Conservation (phyloP, 805 yeast species). For the Lachancea meyersii region DNA sequence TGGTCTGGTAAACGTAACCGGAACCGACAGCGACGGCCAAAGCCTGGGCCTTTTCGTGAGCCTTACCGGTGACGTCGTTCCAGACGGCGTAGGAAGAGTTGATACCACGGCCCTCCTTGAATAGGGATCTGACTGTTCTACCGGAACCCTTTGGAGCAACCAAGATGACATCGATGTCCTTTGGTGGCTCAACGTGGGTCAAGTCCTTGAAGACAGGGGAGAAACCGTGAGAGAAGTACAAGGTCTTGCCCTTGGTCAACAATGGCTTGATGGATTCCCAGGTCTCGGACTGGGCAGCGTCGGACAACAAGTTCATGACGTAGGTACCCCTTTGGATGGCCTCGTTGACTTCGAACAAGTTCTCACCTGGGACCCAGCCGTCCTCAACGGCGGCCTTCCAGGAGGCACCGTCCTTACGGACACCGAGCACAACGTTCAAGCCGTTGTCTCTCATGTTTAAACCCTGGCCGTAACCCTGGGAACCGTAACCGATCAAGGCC, state of each 20-base stretch:
- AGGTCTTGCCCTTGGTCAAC: conserved; percentile 93
- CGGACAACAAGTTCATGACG: conserved; percentile 96
- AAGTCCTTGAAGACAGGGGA: conserved; percentile 98
- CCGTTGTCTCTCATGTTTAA: conserved; percentile 99
- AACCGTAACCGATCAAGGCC: conserved; percentile 98
- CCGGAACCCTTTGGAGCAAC: conserved; percentile 99
- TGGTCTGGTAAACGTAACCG: conserved; percentile 99
- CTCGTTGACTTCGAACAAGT: conserved; percentile 89
- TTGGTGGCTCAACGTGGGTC: conserved; percentile 94
- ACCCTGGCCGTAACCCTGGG: conserved; percentile 99
- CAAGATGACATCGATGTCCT: conserved; percentile 89
- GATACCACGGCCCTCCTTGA: conserved; percentile 99
- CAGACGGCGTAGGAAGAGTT: conserved; percentile 99
- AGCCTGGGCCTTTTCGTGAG: conserved; percentile 98
- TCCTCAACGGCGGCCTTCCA: conserved; percentile 99
- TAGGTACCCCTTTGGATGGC: conserved; percentile 89
- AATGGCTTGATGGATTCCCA: conserved; percentile 84
- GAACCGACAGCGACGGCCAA: conserved; percentile 98
- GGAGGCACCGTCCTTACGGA: conserved; percentile 96
- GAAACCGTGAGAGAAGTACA: conserved; percentile 99
- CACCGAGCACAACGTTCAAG: conserved; percentile 95
- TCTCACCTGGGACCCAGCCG: conserved; percentile 99
- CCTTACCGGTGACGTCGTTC: conserved; percentile 98
- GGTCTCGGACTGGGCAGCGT: conserved; percentile 99
- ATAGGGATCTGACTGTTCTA: conserved; percentile 97